Conservation (phyloP, 2,329 filamentous ascomycete species). For the Balansia obtecta region DNA sequence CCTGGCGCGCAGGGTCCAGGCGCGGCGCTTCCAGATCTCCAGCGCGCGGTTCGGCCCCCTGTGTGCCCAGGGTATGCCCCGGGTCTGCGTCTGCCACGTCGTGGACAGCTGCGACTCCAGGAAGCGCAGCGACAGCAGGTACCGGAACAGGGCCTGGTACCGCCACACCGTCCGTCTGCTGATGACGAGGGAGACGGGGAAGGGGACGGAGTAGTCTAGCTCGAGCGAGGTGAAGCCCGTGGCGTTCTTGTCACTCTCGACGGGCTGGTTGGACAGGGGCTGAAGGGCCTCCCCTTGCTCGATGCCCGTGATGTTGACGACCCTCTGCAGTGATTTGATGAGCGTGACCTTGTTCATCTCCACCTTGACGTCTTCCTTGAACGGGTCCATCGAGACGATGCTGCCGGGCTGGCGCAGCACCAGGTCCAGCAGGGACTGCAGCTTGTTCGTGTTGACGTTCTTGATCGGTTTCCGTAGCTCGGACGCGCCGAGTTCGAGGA, state of each 20-base stretch:
- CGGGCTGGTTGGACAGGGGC: constrained; percentile 51
- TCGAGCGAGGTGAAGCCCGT: constrained; percentile 86
- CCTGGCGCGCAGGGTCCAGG: constrained; percentile 80
- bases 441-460: constrained; percentile 78
- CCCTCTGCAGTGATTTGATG: constrained; percentile 86
- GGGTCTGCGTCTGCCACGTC: constrained; percentile 84
- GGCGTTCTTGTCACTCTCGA: constrained; percentile 78
- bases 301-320: constrained; percentile 92
- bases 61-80: constrained; percentile 70
- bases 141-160: constrained; percentile 92
- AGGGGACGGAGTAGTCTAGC: constrained; percentile 87
- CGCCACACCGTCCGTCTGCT: constrained; percentile 93
- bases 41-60: constrained; percentile 59
- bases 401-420: constrained; percentile 93
- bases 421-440: constrained; percentile 90
- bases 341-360: constrained; percentile 92
- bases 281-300: constrained; percentile 79
- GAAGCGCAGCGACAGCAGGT: constrained; percentile 78
- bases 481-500: constrained; percentile 79
- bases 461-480: constrained; percentile 86
- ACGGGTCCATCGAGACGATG: constrained; percentile 85
- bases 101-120: constrained; percentile 77
- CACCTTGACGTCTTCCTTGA: constrained; percentile 97
- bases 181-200: constrained; percentile 89
- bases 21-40: constrained; percentile 84